These are phyloP conservation scores for Plasmodium vinckei DNA, from an alignment of 169 alveolate genomes.

Conservation along the genomic window DNA sequence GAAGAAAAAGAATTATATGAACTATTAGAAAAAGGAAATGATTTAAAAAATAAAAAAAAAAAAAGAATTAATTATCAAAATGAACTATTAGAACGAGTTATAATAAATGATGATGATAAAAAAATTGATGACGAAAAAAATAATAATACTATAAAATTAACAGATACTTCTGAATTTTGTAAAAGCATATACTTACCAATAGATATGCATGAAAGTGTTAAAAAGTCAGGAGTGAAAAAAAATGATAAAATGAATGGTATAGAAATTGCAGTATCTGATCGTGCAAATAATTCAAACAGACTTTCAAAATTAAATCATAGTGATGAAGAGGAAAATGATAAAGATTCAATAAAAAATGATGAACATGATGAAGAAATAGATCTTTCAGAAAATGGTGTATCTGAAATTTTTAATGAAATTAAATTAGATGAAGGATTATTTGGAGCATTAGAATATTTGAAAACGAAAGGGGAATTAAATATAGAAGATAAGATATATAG, in stretches of 20 bases:
- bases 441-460: constrained; percentile 83
- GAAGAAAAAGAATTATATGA: constrained; percentile 67
- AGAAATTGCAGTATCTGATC: background rate
- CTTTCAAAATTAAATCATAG: background rate
- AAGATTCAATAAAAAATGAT: constrained; percentile 5
- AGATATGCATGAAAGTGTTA: constrained; percentile 37
- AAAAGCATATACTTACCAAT: constrained; percentile 51
- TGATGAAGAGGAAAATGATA: constrained; percentile 8
- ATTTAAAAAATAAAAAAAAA: constrained; percentile 45
- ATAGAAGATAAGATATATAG: constrained; percentile 74
- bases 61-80: constrained; percentile 40
- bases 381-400: constrained; percentile 44
- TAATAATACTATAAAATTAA: constrained; percentile 28
- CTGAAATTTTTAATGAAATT: constrained; percentile 74
- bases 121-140: constrained; percentile 13
- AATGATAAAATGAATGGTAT: background rate
- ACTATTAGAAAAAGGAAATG: constrained; percentile 49
- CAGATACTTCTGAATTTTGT: constrained; percentile 71
- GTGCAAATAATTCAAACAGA: background rate
- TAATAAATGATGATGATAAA: constrained; percentile 44
- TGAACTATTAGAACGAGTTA: constrained; percentile 52
- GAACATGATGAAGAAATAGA: background rate
- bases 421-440: constrained; percentile 82
- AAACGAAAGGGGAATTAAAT: constrained; percentile 82
- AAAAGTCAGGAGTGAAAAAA: constrained; percentile 11